Evolutionary conservation across 441 rosid genomes (phyloP).

Genomic region (Erysimum pusillum): DNA sequence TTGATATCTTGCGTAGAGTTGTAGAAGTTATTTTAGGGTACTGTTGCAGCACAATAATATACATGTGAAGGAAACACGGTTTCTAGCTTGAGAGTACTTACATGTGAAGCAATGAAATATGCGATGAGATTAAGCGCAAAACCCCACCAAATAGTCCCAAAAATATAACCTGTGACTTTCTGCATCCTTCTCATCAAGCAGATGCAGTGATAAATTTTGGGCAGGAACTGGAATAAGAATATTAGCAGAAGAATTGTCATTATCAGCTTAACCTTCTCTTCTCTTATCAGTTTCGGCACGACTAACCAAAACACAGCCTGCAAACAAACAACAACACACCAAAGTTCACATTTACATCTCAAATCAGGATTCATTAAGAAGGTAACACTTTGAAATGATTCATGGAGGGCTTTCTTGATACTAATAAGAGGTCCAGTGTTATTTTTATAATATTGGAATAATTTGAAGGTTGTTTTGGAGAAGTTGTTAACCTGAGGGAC

Average conservation of each 20-base stretch:
- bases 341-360: conserved; percentile 20
- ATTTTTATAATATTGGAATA: background rate
- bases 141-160: conserved; percentile 89
- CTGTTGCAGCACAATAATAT: conserved; percentile 6
- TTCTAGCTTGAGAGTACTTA: conserved; percentile 46
- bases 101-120: conserved; percentile 81
- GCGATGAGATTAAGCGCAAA: conserved; percentile 77
- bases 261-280: conserved; percentile 58
- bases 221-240: conserved; percentile 78
- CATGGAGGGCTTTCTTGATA: background rate
- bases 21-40: conserved; percentile 6
- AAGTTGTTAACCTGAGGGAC: conserved; percentile 65
- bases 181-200: conserved; percentile 71
- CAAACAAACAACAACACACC: conserved; percentile 12
- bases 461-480: conserved; percentile 21
- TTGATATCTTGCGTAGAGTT: background rate
- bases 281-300: conserved; percentile 61
- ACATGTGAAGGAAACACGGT: background rate
- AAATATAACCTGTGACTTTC: conserved; percentile 83
- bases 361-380: conserved; percentile 9
- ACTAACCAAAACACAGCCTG: conserved; percentile 78
- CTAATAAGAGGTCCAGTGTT: background rate
- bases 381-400: conserved; percentile 8
- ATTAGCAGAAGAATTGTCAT: conserved; percentile 58
- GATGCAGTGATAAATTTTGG: conserved; percentile 74